Evolutionary conservation across 345 rosid species (phyloP), one percentile per base, ranked within the genome.

Genomic region (Eucalyptus shirleyi): DNA sequence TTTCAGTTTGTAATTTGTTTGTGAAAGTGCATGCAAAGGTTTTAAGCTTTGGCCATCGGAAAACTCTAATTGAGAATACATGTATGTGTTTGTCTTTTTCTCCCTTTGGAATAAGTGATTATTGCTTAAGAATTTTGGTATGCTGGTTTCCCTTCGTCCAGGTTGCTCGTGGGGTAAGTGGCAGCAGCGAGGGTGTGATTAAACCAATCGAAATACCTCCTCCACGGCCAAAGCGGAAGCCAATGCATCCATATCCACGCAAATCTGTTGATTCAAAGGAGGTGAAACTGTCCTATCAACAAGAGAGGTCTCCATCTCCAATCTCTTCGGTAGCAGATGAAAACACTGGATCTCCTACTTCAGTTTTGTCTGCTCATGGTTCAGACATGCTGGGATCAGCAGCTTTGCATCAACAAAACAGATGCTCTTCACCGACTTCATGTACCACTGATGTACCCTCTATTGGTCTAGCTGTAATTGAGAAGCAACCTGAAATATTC

Each of bases 171-270:
- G 97, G 94, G 62, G 89, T 95, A 28, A 91, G 88, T 88, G 91
- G 87, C 37, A 87, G 88, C 83, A 45, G 65, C 9, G 92, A 89
- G 88, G 90, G 90, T 88, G 89, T 92, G n/a, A 50, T 89, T 85
- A 89, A 92, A 87, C 92, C 95, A 55, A 72, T 96, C 91, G 97
- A 92, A 90, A 97, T 97, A 60, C 99, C 99, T 18, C 99, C 99
- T 86, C 98, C 99, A 80, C 96, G 99, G 15, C 99, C 98, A 2
- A 97, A 97, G 94, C 91, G 98, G 89, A 97, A 95, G 89, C 99
- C 99, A 0, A 40, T 92, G 50, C 97, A 93, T 91, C 99, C 99
- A 86, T 97, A 97, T 89, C 99, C 99, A n/a, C 96, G 97, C 24
- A 97, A 96, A 91, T 89, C 89, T 4, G 88, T 65, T 21, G 89